phyloP scores from a whole-genome alignment of 2,329 filamentous ascomycete genomes.

The Davidsoniella australis region DNA sequence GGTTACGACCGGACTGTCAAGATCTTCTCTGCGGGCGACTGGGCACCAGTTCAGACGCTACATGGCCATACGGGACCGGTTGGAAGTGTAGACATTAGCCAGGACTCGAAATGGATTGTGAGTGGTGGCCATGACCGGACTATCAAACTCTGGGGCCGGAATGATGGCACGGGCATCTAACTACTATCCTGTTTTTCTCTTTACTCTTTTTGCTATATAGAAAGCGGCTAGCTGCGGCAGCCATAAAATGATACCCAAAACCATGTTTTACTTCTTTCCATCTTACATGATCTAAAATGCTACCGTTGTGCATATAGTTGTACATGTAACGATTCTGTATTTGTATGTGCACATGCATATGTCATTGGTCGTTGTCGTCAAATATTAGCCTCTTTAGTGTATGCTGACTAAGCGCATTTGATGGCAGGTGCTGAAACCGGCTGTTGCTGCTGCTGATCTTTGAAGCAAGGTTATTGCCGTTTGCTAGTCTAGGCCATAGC shows the following conservation, averaged over 20 bases:
- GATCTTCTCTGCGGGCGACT: slow-evolving; percentile 91
- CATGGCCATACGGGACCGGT: slow-evolving; percentile 87
- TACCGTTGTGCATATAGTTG: background rate
- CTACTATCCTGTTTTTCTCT: background rate
- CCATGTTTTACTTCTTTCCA: background rate
- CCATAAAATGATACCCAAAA: too few relatives aligned
- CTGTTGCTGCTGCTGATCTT: too few relatives aligned
- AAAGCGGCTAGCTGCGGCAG: too few relatives aligned
- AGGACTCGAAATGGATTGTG: slow-evolving; percentile 79
- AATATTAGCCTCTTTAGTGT: too few relatives aligned
- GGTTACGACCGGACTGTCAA: slow-evolving; percentile 95
- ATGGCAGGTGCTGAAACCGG: too few relatives aligned
- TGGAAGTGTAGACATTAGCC: slow-evolving; percentile 73
- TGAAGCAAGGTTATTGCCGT: too few relatives aligned
- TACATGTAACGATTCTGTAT: too few relatives aligned
- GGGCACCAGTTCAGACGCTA: slow-evolving; percentile 73
- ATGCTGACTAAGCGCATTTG: too few relatives aligned
- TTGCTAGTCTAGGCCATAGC: too few relatives aligned
- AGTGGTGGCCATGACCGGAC: slow-evolving; percentile 89
- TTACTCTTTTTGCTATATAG: background rate
- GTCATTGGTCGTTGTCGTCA: too few relatives aligned
- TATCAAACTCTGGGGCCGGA: slow-evolving; percentile 88
- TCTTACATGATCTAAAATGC: background rate
- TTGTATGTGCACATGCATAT: background rate
- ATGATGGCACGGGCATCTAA: slow-evolving; percentile 45